Evolutionary conservation across 768 basidiomycete genomes (phyloP), one percentile per base, ranked within the genome.

Genomic region (Coprinopsis sp.): DNA sequence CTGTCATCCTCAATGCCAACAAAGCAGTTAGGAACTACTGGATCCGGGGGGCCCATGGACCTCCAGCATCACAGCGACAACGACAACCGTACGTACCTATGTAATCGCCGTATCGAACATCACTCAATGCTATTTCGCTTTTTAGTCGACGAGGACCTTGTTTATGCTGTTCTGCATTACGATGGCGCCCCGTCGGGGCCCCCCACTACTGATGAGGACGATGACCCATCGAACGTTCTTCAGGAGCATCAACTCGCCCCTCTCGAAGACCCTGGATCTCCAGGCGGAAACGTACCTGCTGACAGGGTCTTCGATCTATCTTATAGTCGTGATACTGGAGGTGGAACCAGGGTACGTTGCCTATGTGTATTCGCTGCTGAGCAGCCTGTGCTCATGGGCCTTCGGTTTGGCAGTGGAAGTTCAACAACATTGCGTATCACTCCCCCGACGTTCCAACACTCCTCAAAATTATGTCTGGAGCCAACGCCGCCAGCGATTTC

Each of bases 51-150:
- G n/a, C n/a, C n/a, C n/a, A n/a, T n/a, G n/a, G n/a, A n/a, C n/a
- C n/a, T n/a, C n/a, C n/a, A n/a, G n/a, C n/a, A n/a, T n/a, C n/a
- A n/a, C n/a, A n/a, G n/a, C n/a, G n/a, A n/a, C n/a, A n/a, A n/a
- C n/a, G n/a, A n/a, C n/a, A n/a, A n/a, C n/a, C n/a, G n/a, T n/a
- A n/a, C n/a, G n/a, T n/a, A n/a, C n/a, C n/a, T n/a, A 58, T 38
- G 61, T 38, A 63, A 55, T 10, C 73, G 76, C 22, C 63, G 74
- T 52, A 59, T 76, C 0, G 68, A 48, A 3, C 78, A 77, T 58
- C 77, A 77, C 56, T 76, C 74, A 65, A 60, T 75, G 52, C 68
- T 64, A 44, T 65, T 60, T 22, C 62, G 56, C 14, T 68, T n/a
- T n/a, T n/a, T n/a, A n/a, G n/a, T 64, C 60, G 55, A 55, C 12